Evolutionary conservation across 164 flowering plant genomes (phyloP), one percentile per base, ranked within the genome.

Genomic region (Akebia trifoliata): DNA sequence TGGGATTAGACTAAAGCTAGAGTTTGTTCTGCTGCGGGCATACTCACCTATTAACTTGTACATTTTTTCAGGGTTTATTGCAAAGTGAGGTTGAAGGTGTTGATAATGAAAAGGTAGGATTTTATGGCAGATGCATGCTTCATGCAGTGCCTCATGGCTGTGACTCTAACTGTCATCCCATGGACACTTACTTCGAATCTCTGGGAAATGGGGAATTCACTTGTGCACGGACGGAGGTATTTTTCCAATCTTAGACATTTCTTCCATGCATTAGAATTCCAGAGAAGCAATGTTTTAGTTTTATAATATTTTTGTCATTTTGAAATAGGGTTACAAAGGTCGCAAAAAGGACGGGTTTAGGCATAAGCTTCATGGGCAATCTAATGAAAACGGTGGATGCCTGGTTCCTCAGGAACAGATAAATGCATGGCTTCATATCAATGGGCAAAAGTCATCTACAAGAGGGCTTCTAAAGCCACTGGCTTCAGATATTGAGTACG

Each of bases 371-470:
- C 42, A 52, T 35, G 59, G 38, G 30, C 52, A 60, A 36, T 63
- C 77, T 36, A 60, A 59, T 60, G 69, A 62, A 12, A 64, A 59
- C 49, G 70, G 67, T 56, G 75, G 74, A 50, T 74, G 84, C 67
- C 72, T 78, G 46, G 85, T 85, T 75, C 76, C 84, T 46, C 84
- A 80, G 56, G 91, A 80, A 68, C 91, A 85, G 63, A 62, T 85
- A 56, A 72, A 82, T 73, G 91, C 87, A 18, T 85, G 91, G 91
- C 68, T 70, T 67, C 80, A 85, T 56, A 85, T 85, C 42, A 79
- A 78, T 71, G 74, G 79, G 31, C 81, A 75, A 45, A 82, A 74
- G 57, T 54, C 78, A 43, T 64, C 63, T 46, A 55, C 58, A 31
- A 76, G 61, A 58, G 68, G 72, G 34, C 61, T 64, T 52, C 62